phyloP scores from a whole-genome alignment of 495 filamentous ascomycete genomes.

The Aspergillus bertholletiae region DNA sequence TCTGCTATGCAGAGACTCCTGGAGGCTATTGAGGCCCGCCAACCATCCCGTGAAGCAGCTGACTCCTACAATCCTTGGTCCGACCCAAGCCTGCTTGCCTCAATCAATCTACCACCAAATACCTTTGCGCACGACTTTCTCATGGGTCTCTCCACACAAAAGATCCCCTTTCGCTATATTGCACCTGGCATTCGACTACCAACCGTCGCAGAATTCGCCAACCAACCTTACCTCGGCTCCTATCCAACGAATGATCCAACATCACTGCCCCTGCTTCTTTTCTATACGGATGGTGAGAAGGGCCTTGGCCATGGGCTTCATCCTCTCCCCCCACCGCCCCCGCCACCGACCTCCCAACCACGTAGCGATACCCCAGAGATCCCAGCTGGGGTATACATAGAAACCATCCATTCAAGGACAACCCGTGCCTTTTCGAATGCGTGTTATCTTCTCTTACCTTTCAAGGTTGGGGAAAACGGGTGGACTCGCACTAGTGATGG shows the following conservation, averaged over 20 bases:
- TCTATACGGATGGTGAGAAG: not conserved
- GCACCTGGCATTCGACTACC: conserved; percentile 1
- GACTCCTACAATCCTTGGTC: not conserved
- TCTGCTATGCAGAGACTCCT: not conserved
- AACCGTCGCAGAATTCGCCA: not conserved
- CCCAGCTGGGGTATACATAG: not conserved
- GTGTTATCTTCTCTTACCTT: not conserved
- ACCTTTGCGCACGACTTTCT: not conserved
- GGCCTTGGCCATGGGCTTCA: too few species aligned
- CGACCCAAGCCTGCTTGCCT: not conserved
- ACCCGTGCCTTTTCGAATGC: not conserved
- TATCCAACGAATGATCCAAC: not conserved
- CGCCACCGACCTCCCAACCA: not conserved
- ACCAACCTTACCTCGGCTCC: not conserved
- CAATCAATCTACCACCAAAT: not conserved
- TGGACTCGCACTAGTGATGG: not conserved
- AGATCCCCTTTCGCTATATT: conserved; percentile 1
- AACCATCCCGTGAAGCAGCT: not conserved
- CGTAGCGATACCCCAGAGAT: not conserved
- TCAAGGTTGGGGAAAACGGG: not conserved
- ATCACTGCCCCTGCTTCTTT: not conserved
- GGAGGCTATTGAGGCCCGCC: not conserved
- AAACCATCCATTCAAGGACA: not conserved
- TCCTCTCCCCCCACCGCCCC: too few species aligned
- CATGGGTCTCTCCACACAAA: not conserved